Base-by-base conservation (phyloP, 2,329 filamentous ascomycete genomes). In the Rhynchosporium agropyri region DNA sequence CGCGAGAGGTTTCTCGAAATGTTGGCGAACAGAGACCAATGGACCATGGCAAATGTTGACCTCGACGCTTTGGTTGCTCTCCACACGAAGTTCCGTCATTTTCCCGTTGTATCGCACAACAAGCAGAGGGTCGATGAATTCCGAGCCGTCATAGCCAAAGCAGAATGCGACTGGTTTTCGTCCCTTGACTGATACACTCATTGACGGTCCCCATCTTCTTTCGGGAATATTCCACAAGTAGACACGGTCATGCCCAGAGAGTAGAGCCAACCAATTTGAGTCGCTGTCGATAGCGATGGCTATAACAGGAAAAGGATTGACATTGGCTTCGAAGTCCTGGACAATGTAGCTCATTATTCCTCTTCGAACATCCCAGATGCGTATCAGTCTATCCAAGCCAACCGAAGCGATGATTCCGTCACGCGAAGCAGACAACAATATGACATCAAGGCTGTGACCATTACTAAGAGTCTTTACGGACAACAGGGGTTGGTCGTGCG, bases 371-470 rank as follows among this genome's bases (percentile, higher is more conserved):
- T 88, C 79, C 87, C 88, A 91, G 1, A 91, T 78, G 15, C 85
- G 82, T 13, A 92, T 86, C 10, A 81, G 79, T 54, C 89, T 82
- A 71, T 94, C 91, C 0, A 94, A 78, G 0, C 87, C 88, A 43
- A 90, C 82, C 1, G 89, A 90, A 4, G 88, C 83, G 28, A 93
- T 76, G 58, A 88, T 81, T 0, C 89, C 89, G 58, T 84, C 83
- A 1, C 82, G 77, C 6, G 85, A 89, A 15, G 87, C 81, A 4
- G 81, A 76, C 64, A 94, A 76, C 72, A 87, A 82, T 12, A 85
- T 84, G 45, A 94, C 80, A 71, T 94, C 90, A 12, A 94, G 79
- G 6, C 78, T 76, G 71, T 94, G 91, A 0, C 87, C 87, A 13
- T 81, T 79, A 31, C 79, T 79, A 10, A 92, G 73, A 1, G 84